Percentiles rank a stretch among this genome's conserved stretches.
These are phyloP conservation scores for Hericium rajendrae DNA, from an alignment of 768 basidiomycete species.

Conservation along the genomic window DNA sequence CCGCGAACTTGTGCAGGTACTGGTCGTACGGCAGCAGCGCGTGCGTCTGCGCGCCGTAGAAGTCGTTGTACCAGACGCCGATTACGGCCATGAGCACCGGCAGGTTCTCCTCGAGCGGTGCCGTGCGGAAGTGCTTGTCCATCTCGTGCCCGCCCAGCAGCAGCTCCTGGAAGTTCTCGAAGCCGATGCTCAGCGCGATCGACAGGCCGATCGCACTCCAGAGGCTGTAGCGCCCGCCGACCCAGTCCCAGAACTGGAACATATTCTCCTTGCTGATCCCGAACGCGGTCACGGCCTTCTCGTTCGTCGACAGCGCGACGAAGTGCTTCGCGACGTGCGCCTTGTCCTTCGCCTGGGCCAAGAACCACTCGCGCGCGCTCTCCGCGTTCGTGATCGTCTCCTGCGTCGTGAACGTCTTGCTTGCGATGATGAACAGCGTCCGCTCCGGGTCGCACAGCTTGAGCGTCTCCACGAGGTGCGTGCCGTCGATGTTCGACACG, in stretches of 20 bases:
- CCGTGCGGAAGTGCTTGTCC: slow-evolving; percentile 93
- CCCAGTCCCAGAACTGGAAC: slow-evolving; percentile 99
- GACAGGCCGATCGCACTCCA: slow-evolving; percentile 98
- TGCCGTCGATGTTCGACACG: slow-evolving; percentile 97
- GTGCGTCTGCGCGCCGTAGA: slow-evolving; percentile 94
- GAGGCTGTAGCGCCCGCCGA: slow-evolving; percentile 94
- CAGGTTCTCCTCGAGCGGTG: slow-evolving; percentile 82
- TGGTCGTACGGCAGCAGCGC: slow-evolving; percentile 96
- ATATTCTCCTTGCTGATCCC: slow-evolving; percentile 89
- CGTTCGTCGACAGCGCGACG: slow-evolving; percentile 95
- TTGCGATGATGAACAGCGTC: slow-evolving; percentile 96
- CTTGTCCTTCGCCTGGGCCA: slow-evolving; percentile 71
- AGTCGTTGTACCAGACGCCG: slow-evolving; percentile 99
- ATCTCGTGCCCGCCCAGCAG: slow-evolving; percentile 92
- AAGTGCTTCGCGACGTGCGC: slow-evolving; percentile 97
- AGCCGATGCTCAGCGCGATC: slow-evolving; percentile 89
- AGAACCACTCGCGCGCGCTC: slow-evolving; percentile 92
- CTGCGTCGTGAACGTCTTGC: slow-evolving; percentile 98
- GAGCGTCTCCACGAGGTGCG: slow-evolving; percentile 87
- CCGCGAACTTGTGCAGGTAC: slow-evolving; percentile 98
- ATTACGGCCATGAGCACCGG: slow-evolving; percentile 79
- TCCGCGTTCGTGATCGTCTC: slow-evolving; percentile 99
- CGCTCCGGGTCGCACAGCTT: slow-evolving; percentile 77
- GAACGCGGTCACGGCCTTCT: slow-evolving; percentile 84
- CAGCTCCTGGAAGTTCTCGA: slow-evolving; percentile 85